Conservation (phyloP, 345 rosid genomes). For the Carallia brachiata region DNA sequence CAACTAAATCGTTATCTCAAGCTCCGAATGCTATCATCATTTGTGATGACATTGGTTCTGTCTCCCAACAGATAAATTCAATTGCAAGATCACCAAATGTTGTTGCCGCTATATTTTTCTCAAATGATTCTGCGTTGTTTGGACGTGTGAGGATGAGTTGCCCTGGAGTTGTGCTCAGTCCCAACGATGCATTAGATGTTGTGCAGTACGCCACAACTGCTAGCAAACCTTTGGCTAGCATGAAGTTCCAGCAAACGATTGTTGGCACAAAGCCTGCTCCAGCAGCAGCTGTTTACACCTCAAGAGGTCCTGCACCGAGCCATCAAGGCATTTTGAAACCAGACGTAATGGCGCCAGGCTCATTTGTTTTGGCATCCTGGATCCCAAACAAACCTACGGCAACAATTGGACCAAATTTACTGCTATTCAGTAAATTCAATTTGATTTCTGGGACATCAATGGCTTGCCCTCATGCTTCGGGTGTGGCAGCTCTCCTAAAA, state of each 20-base stretch:
- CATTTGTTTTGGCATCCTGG: no score
- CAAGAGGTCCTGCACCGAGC: no score
- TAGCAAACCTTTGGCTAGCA: not conserved
- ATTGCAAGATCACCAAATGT: constrained; percentile 20
- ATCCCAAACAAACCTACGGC: no score
- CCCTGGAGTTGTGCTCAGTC: constrained; percentile 22
- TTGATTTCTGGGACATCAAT: constrained; percentile 11
- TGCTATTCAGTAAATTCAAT: no score
- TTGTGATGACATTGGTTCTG: constrained; percentile 25
- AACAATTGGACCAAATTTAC: no score
- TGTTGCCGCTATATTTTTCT: not conserved
- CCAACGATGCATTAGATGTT: constrained; percentile 13
- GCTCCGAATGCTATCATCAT: constrained; percentile 27
- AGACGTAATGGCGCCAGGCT: no score
- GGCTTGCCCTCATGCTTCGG: constrained; percentile 59
- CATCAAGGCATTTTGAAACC: no score
- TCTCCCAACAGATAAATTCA: constrained; percentile 2
- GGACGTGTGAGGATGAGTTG: not conserved
- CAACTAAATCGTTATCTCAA: constrained; percentile 2
- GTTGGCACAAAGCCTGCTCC: no score
- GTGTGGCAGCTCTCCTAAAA: constrained; percentile 50
- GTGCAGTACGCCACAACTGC: constrained; percentile 16
- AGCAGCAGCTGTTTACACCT: no score
- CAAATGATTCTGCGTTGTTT: constrained; percentile 4
- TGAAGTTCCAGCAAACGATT: no score